These are phyloP conservation scores for Begonia loranthoides DNA, from an alignment of 306 rosid species.

Conservation along the genomic window DNA sequence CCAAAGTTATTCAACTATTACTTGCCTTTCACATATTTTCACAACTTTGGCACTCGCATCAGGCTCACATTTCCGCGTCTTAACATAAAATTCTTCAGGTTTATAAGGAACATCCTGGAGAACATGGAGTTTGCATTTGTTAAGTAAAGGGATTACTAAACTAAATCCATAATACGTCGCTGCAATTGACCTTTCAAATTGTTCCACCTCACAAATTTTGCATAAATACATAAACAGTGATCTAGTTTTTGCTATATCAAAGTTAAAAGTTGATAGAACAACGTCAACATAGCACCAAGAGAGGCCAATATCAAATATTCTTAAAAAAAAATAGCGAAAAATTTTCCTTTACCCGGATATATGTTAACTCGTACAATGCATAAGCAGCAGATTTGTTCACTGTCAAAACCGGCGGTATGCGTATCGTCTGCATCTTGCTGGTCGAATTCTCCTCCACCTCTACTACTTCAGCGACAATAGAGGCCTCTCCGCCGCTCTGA, in stretches of 20 bases:
- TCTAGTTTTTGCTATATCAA: too few species aligned
- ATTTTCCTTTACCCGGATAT: conserved; percentile 52
- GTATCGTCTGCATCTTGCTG: conserved; percentile 61
- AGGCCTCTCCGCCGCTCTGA: conserved; percentile 84
- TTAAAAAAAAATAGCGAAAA: too few species aligned
- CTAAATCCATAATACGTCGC: too few species aligned
- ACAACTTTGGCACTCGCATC: conserved; percentile 66
- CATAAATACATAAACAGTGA: not conserved
- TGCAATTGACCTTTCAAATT: too few species aligned
- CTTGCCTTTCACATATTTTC: conserved; percentile 73
- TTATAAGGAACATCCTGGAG: conserved; percentile 73
- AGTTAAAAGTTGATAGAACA: too few species aligned
- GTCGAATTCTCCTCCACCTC: conserved; percentile 88
- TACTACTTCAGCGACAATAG: conserved; percentile 77
- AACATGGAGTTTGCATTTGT: not conserved
- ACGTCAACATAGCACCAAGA: too few species aligned
- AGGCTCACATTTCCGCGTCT: conserved; percentile 74
- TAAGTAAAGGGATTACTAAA: too few species aligned
- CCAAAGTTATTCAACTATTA: not conserved
- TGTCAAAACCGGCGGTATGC: conserved; percentile 58
- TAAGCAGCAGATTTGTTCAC: conserved; percentile 77
- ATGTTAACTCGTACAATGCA: conserved; percentile 61
- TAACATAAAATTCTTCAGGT: conserved; percentile 61
- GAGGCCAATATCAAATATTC: too few species aligned
- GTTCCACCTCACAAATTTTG: too few species aligned